Evolutionary conservation across 2,329 filamentous ascomycete genomes (phyloP).

Genomic region (Diaporthe aspalathi): DNA sequence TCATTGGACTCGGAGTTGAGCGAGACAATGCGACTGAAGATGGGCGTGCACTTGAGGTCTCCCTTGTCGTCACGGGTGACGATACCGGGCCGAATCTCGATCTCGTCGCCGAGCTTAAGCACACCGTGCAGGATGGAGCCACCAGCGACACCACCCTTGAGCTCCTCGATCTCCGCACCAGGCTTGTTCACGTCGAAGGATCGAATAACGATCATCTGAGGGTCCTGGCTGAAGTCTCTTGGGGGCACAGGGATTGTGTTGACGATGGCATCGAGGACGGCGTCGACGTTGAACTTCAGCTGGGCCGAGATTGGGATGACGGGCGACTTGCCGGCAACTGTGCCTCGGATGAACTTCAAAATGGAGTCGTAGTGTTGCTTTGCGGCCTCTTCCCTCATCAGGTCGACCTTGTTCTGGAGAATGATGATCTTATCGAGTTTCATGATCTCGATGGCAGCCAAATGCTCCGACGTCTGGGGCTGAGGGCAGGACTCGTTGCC

Average conservation of each 20-base stretch:
- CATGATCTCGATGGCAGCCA: conserved; percentile 99
- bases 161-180: conserved; percentile 96
- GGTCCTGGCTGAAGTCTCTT: conserved; percentile 90
- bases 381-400: conserved; percentile 96
- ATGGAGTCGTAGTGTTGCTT: conserved; percentile 97
- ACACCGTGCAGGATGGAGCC: conserved; percentile 97
- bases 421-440: conserved; percentile 99
- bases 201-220: conserved; percentile 99
- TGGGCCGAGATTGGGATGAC: conserved; percentile 98
- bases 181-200: conserved; percentile 99
- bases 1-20: conserved; percentile 98
- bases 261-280: conserved; percentile 95
- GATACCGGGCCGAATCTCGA: conserved; percentile 98
- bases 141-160: conserved; percentile 98
- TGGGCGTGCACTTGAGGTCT: conserved; percentile 94
- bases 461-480: conserved; percentile 97
- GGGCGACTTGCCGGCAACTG: conserved; percentile 92
- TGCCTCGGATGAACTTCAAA: conserved; percentile 97
- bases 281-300: conserved; percentile 99
- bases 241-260: conserved; percentile 93
- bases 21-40: conserved; percentile 94
- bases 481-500: conserved; percentile 99
- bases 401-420: conserved; percentile 98
- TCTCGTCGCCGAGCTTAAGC: conserved; percentile 95
- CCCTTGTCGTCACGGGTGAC: conserved; percentile 95